phyloP scores from a whole-genome alignment of 2,329 filamentous ascomycete species.

The Xylariaceae sp. region DNA sequence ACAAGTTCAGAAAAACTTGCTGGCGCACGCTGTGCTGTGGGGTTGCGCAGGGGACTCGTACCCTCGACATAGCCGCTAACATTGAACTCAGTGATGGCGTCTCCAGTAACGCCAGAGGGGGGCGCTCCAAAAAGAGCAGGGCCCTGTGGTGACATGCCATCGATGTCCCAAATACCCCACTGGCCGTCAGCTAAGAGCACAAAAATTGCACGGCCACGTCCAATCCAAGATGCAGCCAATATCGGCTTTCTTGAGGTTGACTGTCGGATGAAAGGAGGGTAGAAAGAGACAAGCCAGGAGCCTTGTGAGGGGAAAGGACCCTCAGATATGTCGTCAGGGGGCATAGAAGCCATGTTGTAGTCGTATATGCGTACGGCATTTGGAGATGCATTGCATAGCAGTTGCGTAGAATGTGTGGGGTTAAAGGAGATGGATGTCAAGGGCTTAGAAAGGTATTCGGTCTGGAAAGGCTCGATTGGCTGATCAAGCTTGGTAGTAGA shows the following conservation, averaged over 20 bases:
- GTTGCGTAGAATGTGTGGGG: constrained; percentile 51
- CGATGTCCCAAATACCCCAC: constrained; percentile 65
- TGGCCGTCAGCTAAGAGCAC: constrained; percentile 57
- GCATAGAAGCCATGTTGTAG: constrained; percentile 49
- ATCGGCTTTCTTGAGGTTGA: constrained; percentile 52
- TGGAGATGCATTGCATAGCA: constrained; percentile 51
- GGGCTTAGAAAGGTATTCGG: constrained; percentile 51
- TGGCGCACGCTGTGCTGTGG: constrained; percentile 34
- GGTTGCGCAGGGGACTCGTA: constrained; percentile 49
- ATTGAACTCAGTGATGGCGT: constrained; percentile 54
- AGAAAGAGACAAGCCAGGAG: constrained; percentile 60
- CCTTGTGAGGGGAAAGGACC: constrained; percentile 53
- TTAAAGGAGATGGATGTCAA: constrained; percentile 57
- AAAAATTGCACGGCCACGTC: constrained; percentile 54
- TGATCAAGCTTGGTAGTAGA: constrained; percentile 33
- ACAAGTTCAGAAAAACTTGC: constrained; percentile 47
- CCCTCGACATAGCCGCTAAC: constrained; percentile 57
- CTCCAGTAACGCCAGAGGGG: constrained; percentile 49
- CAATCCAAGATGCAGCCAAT: constrained; percentile 58
- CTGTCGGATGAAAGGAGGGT: constrained; percentile 49
- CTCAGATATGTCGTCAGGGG: constrained; percentile 46
- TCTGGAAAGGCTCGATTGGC: constrained; percentile 51
- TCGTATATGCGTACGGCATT: constrained; percentile 59
- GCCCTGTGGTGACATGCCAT: constrained; percentile 48
- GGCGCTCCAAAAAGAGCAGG: constrained; percentile 46